These are phyloP conservation scores for Herpetospermum pedunculosum DNA, from an alignment of 306 rosid species.

Conservation along the genomic window DNA sequence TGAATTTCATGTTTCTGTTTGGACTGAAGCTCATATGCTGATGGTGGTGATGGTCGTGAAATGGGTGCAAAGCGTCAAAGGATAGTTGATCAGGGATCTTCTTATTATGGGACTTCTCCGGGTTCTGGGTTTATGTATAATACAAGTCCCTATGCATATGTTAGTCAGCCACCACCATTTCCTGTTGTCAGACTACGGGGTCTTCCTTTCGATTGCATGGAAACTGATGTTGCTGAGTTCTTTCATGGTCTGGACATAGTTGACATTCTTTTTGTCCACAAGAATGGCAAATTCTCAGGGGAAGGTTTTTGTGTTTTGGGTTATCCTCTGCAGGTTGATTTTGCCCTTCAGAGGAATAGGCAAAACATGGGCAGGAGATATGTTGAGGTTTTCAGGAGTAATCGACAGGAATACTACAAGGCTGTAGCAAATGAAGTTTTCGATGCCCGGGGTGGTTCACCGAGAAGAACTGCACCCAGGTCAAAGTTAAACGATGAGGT, in stretches of 20 bases:
- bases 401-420: conserved; percentile 92
- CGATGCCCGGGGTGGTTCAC: conserved; percentile 62
- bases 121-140: conserved; percentile 69
- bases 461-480: conserved; percentile 50
- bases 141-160: conserved; percentile 70
- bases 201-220: conserved; percentile 83
- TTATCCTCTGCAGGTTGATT: conserved; percentile 90
- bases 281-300: conserved; percentile 68
- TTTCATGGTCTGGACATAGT: conserved; percentile 84
- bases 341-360: conserved; percentile 79
- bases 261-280: conserved; percentile 82
- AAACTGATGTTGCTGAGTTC: conserved; percentile 87
- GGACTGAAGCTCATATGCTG: conserved; percentile 38
- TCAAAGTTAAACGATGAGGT: conserved; percentile 67
- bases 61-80: conserved; percentile 93
- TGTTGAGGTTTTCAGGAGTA: conserved; percentile 86
- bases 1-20: conserved; percentile 11
- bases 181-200: conserved; percentile 88
- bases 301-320: conserved; percentile 90
- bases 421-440: conserved; percentile 76
- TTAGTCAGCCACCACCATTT: conserved; percentile 69
- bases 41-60: conserved; percentile 83
- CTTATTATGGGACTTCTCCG: conserved; percentile 66
- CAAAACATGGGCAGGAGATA: conserved; percentile 90
- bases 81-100: conserved; percentile 61